Conservation (phyloP, 495 filamentous ascomycete genomes). For the Talaromyces nanjingensis region DNA sequence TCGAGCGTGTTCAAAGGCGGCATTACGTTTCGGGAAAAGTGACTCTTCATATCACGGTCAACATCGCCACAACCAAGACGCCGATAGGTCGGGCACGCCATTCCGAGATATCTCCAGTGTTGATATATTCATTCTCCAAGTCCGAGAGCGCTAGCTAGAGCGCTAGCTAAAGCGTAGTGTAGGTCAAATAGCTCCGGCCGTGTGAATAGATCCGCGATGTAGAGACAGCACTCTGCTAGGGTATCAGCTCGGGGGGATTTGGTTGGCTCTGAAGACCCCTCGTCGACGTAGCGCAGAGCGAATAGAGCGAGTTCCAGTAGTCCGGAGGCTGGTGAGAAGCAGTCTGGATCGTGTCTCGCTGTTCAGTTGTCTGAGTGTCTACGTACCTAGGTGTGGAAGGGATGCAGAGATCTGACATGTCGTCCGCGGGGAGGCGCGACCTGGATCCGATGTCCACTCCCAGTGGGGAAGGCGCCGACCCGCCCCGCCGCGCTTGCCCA, state of each 20-base stretch:
- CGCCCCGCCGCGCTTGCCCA: not conserved
- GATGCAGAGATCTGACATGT: conserved; percentile 1
- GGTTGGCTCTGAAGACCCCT: not conserved
- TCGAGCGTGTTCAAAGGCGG: not conserved
- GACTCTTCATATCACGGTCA: not conserved
- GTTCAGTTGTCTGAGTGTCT: not conserved
- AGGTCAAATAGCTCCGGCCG: not conserved
- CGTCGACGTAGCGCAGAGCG: not conserved
- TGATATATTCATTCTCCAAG: not conserved
- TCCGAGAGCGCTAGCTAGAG: not conserved
- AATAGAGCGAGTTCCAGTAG: not conserved
- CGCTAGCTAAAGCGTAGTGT: not conserved
- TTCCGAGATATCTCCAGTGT: not conserved
- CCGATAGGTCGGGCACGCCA: not conserved
- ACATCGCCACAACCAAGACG: not conserved
- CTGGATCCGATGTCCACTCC: not conserved
- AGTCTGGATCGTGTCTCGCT: not conserved
- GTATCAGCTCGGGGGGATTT: not conserved
- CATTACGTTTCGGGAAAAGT: not conserved
- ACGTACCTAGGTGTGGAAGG: not conserved
- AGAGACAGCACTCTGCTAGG: not conserved
- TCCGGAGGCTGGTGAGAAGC: not conserved
- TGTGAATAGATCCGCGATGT: not conserved
- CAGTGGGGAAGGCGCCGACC: not conserved
- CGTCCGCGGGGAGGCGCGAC: not conserved